These are phyloP conservation scores for Lignosus rhinocerotis DNA, from an alignment of 1,284 basidiomycete species.

Conservation along the genomic window DNA sequence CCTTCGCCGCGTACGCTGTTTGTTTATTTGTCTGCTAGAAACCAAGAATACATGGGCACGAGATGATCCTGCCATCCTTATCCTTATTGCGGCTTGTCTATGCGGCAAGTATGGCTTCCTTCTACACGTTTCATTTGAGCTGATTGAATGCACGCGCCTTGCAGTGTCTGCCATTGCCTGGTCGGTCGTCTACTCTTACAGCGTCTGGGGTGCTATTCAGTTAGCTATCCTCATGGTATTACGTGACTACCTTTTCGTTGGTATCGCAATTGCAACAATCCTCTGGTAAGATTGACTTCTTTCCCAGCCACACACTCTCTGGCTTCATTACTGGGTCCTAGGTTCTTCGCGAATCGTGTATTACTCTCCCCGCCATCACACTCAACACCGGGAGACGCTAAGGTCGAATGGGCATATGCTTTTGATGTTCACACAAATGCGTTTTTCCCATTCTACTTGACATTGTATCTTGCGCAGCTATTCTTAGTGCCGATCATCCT, in stretches of 20 bases:
- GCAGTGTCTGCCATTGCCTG: slow-evolving; percentile 79
- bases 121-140: background rate
- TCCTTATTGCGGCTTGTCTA: slow-evolving; percentile 80
- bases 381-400: slow-evolving; percentile 68
- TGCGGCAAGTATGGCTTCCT: slow-evolving; percentile 50
- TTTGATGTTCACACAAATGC: slow-evolving; percentile 95
- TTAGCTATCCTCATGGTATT: slow-evolving; percentile 81
- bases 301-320: background rate
- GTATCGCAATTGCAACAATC: slow-evolving; percentile 71
- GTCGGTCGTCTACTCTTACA: slow-evolving; percentile 80
- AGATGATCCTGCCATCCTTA: slow-evolving; percentile 91
- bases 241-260: slow-evolving; percentile 83
- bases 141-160: slow-evolving; percentile 4
- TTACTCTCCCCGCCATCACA: slow-evolving; percentile 75
- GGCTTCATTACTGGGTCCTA: slow-evolving; percentile 28
- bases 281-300: slow-evolving; percentile 60
- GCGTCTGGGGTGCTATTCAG: slow-evolving; percentile 54
- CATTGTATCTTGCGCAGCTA: slow-evolving; percentile 84
- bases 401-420: slow-evolving; percentile 89
- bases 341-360: slow-evolving; percentile 71
- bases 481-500: slow-evolving; percentile 82
- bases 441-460: slow-evolving; percentile 91
- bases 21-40: slow-evolving; percentile 47
- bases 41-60: slow-evolving; percentile 98
- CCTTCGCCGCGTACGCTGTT: background rate